These are phyloP conservation scores for Ciborinia camelliae DNA, from an alignment of 2,329 filamentous ascomycete species.

Conservation along the genomic window DNA sequence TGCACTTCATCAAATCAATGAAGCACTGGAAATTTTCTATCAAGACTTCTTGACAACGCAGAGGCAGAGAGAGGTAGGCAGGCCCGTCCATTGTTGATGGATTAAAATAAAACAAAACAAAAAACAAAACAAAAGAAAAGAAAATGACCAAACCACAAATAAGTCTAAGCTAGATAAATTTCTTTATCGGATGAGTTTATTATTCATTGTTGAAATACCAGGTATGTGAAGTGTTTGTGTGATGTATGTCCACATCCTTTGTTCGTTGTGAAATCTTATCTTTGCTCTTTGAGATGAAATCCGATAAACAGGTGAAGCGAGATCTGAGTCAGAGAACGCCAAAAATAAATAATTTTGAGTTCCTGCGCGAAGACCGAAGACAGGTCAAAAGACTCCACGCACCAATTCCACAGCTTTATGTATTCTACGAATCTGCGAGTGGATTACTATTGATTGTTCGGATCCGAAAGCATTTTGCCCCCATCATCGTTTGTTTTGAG, in stretches of 20 bases:
- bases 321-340: constrained; percentile 10
- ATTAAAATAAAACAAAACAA: not conserved
- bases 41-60: constrained; percentile 10
- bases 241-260: constrained; percentile 2
- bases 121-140: not conserved
- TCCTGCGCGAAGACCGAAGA: not conserved
- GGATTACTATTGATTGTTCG: constrained; percentile 1
- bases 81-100: not conserved
- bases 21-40: not conserved
- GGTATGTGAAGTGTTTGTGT: not conserved
- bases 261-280: not conserved
- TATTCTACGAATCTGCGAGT: not conserved
- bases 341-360: constrained; percentile 6
- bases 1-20: not conserved
- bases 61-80: not conserved
- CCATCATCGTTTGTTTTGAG: not conserved
- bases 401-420: not conserved
- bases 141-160: not conserved
- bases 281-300: constrained; percentile 7
- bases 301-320: constrained; percentile 6
- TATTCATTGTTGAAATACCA: not conserved
- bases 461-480: constrained; percentile 10
- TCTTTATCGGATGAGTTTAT: not conserved
- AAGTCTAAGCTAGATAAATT: not conserved
- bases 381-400: not conserved